phyloP scores from a whole-genome alignment of 1,284 basidiomycete species.

The Heterobasidion parviporum region DNA sequence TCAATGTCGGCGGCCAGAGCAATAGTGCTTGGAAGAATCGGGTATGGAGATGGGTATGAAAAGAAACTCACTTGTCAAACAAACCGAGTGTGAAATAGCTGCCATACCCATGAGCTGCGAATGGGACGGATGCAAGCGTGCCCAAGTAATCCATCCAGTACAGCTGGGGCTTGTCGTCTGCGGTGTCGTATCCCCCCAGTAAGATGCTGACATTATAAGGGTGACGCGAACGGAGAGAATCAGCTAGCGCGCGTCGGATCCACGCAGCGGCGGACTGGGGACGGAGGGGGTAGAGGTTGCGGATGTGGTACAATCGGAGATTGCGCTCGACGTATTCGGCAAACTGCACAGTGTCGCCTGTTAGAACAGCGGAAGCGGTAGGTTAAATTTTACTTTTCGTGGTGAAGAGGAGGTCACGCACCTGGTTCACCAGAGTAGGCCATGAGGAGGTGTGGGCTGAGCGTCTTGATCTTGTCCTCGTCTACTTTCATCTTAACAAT shows the following conservation, averaged over 20 bases:
- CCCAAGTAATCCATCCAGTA: slow-evolving; percentile 98
- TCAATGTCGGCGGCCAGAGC: no score
- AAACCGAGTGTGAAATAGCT: slow-evolving; percentile 90
- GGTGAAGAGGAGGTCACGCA: slow-evolving; percentile 23
- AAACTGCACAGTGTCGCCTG: slow-evolving; percentile 95
- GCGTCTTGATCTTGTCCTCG: slow-evolving; percentile 94
- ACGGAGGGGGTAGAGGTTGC: slow-evolving; percentile 84
- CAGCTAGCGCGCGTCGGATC: slow-evolving; percentile 88
- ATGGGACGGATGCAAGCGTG: slow-evolving; percentile 83
- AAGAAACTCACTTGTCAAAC: slow-evolving; percentile 67
- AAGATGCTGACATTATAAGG: slow-evolving; percentile 93
- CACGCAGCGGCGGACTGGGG: slow-evolving; percentile 90
- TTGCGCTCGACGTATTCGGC: slow-evolving; percentile 96
- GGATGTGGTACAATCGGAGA: slow-evolving; percentile 92
- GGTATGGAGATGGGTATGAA: no score
- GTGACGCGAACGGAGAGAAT: slow-evolving; percentile 80
- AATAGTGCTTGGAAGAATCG: no score
- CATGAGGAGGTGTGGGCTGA: slow-evolving; percentile 92
- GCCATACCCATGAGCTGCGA: slow-evolving; percentile 94
- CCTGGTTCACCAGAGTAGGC: slow-evolving; percentile 92
- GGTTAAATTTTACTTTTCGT: not conserved
- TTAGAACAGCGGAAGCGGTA: not conserved
- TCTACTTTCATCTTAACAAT: slow-evolving; percentile 98
- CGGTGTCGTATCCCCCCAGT: slow-evolving; percentile 84
- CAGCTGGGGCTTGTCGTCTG: slow-evolving; percentile 57